Percentiles rank a stretch among this genome's conserved stretches.
phyloP scores from a whole-genome alignment of 208 protist species.

The Naegleria lovaniensis region DNA sequence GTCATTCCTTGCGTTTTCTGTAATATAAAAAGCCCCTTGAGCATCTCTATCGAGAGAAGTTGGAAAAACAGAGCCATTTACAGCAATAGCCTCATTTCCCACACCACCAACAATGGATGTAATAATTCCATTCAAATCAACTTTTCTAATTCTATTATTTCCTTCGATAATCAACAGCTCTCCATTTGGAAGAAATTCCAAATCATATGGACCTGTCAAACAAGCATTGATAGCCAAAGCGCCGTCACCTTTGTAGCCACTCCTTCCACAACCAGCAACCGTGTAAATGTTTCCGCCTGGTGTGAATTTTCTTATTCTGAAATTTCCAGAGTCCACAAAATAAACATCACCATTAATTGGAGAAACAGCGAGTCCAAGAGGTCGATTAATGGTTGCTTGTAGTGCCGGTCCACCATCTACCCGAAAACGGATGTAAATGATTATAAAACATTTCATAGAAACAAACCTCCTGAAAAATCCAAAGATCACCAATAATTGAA shows the following conservation, averaged over 20 bases:
- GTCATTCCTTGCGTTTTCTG: background rate
- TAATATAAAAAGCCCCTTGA: background rate
- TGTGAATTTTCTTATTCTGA: background rate
- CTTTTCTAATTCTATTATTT: background rate
- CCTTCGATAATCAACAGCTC: background rate
- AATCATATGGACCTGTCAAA: background rate
- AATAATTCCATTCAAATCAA: background rate
- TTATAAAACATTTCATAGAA: no score
- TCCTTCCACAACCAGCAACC: background rate
- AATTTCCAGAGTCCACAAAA: background rate
- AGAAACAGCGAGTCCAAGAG: background rate
- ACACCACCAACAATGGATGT: background rate
- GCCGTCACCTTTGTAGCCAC: background rate
- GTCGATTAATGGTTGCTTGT: background rate
- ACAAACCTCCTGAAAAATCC: no score
- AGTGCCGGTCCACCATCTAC: no score
- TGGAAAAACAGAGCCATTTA: background rate
- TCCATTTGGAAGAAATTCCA: background rate
- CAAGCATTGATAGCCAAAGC: background rate
- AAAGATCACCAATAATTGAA: no score
- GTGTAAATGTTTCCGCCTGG: background rate
- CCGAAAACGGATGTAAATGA: no score
- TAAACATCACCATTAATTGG: background rate
- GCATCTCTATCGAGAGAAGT: background rate
- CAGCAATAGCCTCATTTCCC: background rate